These are phyloP conservation scores for Fusarium piperis DNA, from an alignment of 2,329 filamentous ascomycete species.

Conservation along the genomic window DNA sequence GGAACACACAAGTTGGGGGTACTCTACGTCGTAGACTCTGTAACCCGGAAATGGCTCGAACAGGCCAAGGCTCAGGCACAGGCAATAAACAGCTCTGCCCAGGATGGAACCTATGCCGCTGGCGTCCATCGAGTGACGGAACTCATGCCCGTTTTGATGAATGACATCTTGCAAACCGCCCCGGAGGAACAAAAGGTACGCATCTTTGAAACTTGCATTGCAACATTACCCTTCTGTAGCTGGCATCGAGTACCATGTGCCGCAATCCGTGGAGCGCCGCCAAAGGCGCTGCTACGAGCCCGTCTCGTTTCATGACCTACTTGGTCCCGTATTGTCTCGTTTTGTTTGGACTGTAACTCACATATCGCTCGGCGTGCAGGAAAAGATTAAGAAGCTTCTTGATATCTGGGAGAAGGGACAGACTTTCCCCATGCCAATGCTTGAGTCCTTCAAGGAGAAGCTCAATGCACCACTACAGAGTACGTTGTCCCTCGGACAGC, in stretches of 20 bases:
- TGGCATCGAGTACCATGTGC: conserved; percentile 23
- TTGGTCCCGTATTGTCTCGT: conserved; percentile 20
- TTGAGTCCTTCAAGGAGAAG: conserved; percentile 84
- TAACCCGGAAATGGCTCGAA: conserved; percentile 98
- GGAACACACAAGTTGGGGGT: conserved; percentile 97
- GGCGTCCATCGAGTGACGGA: conserved; percentile 97
- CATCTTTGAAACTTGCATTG: conserved; percentile 48
- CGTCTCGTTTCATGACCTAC: conserved; percentile 31
- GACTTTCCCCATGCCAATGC: conserved; percentile 85
- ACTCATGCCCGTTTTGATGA: conserved; percentile 92
- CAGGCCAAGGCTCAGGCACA: conserved; percentile 89
- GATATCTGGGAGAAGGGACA: conserved; percentile 98
- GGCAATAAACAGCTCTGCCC: conserved; percentile 79
- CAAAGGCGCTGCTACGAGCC: conserved; percentile 12
- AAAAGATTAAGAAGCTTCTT: conserved; percentile 92
- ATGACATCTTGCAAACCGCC: conserved; percentile 88
- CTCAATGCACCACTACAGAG: conserved; percentile 71
- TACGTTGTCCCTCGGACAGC: conserved; percentile 59
- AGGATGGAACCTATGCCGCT: conserved; percentile 92
- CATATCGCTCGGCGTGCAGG: conserved; percentile 68
- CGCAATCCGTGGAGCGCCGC: conserved; percentile 23
- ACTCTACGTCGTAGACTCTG: conserved; percentile 99
- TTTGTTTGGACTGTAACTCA: conserved; percentile 49
- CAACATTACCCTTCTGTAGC: conserved; percentile 37
- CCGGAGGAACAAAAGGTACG: conserved; percentile 98